phyloP scores from a whole-genome alignment of 2,329 filamentous ascomycete species.

The Colletotrichum tamarilloi region DNA sequence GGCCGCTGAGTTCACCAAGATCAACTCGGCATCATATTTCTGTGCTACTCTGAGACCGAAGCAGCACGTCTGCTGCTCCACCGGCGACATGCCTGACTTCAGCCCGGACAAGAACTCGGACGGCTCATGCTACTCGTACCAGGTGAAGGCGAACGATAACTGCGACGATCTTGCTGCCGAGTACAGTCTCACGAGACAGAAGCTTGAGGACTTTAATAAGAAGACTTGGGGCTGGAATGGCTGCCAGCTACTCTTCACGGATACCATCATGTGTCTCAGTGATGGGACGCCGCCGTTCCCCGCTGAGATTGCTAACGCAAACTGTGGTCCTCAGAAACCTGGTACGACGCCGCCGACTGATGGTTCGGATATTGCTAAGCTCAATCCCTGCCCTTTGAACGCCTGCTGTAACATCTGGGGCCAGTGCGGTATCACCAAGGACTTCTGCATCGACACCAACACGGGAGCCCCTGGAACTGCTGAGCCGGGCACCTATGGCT shows the following conservation, averaged over 20 bases:
- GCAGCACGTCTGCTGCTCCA: slow-evolving; percentile 51
- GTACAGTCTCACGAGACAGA: slow-evolving; percentile 34
- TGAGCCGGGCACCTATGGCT: slow-evolving; percentile 43
- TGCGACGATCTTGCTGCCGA: slow-evolving; percentile 45
- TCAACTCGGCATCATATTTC: slow-evolving; percentile 38
- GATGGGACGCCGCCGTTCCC: slow-evolving; percentile 38
- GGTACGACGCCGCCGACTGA: slow-evolving; percentile 48
- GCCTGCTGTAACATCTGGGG: slow-evolving; percentile 49
- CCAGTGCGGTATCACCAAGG: slow-evolving; percentile 16
- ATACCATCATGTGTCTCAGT: slow-evolving; percentile 39
- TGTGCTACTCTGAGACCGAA: slow-evolving; percentile 47
- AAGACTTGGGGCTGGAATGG: slow-evolving; percentile 50
- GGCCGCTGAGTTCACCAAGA: slow-evolving; percentile 39
- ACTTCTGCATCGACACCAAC: slow-evolving; percentile 20
- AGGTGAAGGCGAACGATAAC: slow-evolving; percentile 43
- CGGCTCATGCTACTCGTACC: slow-evolving; percentile 49
- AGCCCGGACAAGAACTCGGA: slow-evolving; percentile 47
- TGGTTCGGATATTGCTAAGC: slow-evolving; percentile 45
- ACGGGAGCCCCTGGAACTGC: slow-evolving; percentile 8
- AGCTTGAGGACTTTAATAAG: slow-evolving; percentile 46
- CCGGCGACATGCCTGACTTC: slow-evolving; percentile 47
- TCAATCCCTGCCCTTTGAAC: slow-evolving; percentile 60
- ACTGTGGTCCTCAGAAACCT: slow-evolving; percentile 56
- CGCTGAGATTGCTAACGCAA: slow-evolving; percentile 33
- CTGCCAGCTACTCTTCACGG: slow-evolving; percentile 19